phyloP scores from a whole-genome alignment of 441 rosid species.

The Erodium trifolium region DNA sequence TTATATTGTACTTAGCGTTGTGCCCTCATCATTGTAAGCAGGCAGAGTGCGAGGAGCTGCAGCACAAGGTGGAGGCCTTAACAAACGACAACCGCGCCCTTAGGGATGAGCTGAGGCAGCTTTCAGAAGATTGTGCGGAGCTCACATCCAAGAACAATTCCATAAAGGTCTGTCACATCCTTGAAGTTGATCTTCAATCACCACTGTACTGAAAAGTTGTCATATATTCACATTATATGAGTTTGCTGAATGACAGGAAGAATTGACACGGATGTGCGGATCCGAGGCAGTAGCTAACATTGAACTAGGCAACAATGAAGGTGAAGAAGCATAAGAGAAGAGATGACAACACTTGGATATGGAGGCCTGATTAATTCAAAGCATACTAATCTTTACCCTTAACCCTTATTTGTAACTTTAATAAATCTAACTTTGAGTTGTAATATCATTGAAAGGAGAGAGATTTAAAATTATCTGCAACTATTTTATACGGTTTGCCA shows the following conservation, averaged over 20 bases:
- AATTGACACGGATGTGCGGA: slow-evolving; percentile 55
- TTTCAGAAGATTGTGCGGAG: slow-evolving; percentile 79
- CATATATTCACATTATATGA: not conserved
- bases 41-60: slow-evolving; percentile 97
- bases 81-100: slow-evolving; percentile 54
- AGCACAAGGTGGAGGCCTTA: slow-evolving; percentile 60
- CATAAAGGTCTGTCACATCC: no score
- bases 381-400: not conserved
- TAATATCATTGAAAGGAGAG: no score
- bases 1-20: no score
- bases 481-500: no score
- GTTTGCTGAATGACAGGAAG: slow-evolving; percentile 50
- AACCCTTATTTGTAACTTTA: not conserved
- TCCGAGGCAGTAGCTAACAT: slow-evolving; percentile 65
- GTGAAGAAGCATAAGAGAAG: not conserved
- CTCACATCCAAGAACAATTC: slow-evolving; percentile 72
- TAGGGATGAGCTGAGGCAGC: slow-evolving; percentile 69
- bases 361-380: not conserved
- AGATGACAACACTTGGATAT: not conserved
- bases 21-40: slow-evolving; percentile 14
- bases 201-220: no score
- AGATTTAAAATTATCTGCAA: no score
- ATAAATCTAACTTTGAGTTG: no score
- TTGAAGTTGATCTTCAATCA: no score
- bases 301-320: slow-evolving; percentile 28